Conservation (phyloP, 148 eudicot species). For the Vaccinium corymbosum region DNA sequence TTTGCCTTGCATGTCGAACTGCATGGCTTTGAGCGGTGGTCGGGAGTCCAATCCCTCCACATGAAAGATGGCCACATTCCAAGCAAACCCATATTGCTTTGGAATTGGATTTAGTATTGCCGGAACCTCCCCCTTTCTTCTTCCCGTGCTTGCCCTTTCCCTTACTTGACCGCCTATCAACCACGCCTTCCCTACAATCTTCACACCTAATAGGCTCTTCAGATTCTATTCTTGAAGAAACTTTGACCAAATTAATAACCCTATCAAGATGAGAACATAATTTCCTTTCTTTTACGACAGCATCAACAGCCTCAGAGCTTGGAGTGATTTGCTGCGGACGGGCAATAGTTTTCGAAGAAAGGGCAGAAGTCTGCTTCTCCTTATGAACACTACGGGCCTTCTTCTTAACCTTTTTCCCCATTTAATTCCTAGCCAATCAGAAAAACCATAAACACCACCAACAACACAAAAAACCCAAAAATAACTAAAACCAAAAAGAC, state of each 20-base stretch:
- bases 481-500: neutral
- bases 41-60: slow-evolving; percentile 91
- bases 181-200: slow-evolving; percentile 63
- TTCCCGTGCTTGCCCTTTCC: slow-evolving; percentile 66
- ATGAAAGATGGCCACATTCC: slow-evolving; percentile 76
- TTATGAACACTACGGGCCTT: slow-evolving; percentile 48
- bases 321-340: slow-evolving; percentile 20
- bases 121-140: slow-evolving; percentile 49
- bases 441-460: neutral
- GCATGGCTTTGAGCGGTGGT: slow-evolving; percentile 70
- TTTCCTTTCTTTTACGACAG: slow-evolving; percentile 45
- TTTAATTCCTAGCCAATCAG: slow-evolving; percentile 41
- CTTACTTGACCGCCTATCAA: slow-evolving; percentile 51
- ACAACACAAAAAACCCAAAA: neutral
- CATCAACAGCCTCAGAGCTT: slow-evolving; percentile 27
- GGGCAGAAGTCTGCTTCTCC: slow-evolving; percentile 37
- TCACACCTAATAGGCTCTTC: slow-evolving; percentile 53
- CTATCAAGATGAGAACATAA: slow-evolving; percentile 65
- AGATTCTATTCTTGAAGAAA: slow-evolving; percentile 48
- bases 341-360: slow-evolving; percentile 27
- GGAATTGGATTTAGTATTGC: slow-evolving; percentile 35
- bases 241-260: slow-evolving; percentile 51
- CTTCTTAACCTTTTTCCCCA: slow-evolving; percentile 71
- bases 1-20: slow-evolving; percentile 61
- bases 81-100: slow-evolving; percentile 90